Evolutionary conservation across 768 basidiomycete species (phyloP), one percentile per base, ranked within the genome.

Genomic region (Lactifluus rugatus): DNA sequence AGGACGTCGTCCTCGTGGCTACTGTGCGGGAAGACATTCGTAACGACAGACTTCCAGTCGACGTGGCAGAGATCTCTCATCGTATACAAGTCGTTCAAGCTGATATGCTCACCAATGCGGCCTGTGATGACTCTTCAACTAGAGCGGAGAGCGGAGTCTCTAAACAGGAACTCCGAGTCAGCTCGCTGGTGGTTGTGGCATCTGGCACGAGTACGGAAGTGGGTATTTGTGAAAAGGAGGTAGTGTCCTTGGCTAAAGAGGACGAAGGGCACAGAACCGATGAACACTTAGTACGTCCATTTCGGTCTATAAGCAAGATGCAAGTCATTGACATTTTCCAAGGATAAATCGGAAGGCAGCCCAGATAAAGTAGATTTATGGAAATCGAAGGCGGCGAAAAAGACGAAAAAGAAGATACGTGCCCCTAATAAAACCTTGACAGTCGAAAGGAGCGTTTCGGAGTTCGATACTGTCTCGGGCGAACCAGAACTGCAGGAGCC

Each of bases 21-120:
- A 61, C 48, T n/a, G 47, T 63, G 19, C 59, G 62, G 23, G 62
- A 63, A 52, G 37, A 61, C 25, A 57, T 63, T 19, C 47, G 48
- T n/a, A 16, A 51, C 32, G 9, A 17, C 16, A 1, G 19, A 1
- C 26, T 31, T 14, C 28, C 21, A 16, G 21, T 58, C 16, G 37
- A 45, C 13, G 2, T 13, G 16, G 31, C 45, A 11, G 58, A 62
- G n/a, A 45, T 62, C 36, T 36, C 53, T 26, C 53, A n/a, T 34
- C 42, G 21, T 19, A 45, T 60, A 46, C 19, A 51, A 55, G 17
- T n/a, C 14, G 44, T 34, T 2, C 41, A 37, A 41, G 21, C 42
- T 8, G 44, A 34, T 11, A 45, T 49, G 25, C 45, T 46, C 31
- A 6, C 55, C 21, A 23, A 32, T n/a, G 19, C 21, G 2, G 26